These are phyloP conservation scores for Paracamarosporium sp. DNA, from an alignment of 2,329 filamentous ascomycete genomes.

Conservation along the genomic window DNA sequence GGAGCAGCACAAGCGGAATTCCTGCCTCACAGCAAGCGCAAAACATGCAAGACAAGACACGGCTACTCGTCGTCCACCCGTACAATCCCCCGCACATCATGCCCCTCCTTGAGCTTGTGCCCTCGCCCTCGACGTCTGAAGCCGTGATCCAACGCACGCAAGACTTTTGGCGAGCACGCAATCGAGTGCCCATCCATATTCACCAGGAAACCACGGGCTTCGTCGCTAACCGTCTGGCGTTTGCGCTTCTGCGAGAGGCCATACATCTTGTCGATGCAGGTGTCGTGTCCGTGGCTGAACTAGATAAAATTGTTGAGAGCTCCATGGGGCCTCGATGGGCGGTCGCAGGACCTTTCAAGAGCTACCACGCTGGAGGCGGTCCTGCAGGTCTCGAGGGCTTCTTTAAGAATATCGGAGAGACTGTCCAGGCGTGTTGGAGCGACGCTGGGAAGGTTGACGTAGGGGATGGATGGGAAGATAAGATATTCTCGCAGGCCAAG, in stretches of 20 bases:
- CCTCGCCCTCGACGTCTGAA: slow-evolving; percentile 51
- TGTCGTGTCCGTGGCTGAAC: slow-evolving; percentile 59
- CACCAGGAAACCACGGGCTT: slow-evolving; percentile 62
- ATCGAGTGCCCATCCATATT: slow-evolving; percentile 57
- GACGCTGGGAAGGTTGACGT: slow-evolving; percentile 54
- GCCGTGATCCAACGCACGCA: slow-evolving; percentile 50
- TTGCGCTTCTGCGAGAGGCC: slow-evolving; percentile 63
- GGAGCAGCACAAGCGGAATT: slow-evolving; percentile 66
- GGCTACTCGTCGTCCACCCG: slow-evolving; percentile 65
- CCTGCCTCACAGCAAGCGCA: slow-evolving; percentile 57
- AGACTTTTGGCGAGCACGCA: slow-evolving; percentile 53
- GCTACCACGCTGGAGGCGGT: slow-evolving; percentile 66
- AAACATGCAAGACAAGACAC: slow-evolving; percentile 50
- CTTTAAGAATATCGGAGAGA: slow-evolving; percentile 63
- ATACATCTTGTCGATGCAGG: slow-evolving; percentile 60
- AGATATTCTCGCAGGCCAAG: slow-evolving; percentile 54
- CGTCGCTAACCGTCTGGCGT: slow-evolving; percentile 64
- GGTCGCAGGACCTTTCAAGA: slow-evolving; percentile 63
- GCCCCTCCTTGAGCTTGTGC: slow-evolving; percentile 66
- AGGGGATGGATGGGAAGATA: slow-evolving; percentile 54
- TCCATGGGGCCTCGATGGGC: slow-evolving; percentile 64
- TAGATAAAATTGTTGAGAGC: slow-evolving; percentile 60
- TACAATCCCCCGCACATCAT: slow-evolving; percentile 70
- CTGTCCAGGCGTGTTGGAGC: slow-evolving; percentile 62
- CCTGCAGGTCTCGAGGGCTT: slow-evolving; percentile 60